Conservation (phyloP, 441 rosid species). For the Adansonia rubrostipa region DNA sequence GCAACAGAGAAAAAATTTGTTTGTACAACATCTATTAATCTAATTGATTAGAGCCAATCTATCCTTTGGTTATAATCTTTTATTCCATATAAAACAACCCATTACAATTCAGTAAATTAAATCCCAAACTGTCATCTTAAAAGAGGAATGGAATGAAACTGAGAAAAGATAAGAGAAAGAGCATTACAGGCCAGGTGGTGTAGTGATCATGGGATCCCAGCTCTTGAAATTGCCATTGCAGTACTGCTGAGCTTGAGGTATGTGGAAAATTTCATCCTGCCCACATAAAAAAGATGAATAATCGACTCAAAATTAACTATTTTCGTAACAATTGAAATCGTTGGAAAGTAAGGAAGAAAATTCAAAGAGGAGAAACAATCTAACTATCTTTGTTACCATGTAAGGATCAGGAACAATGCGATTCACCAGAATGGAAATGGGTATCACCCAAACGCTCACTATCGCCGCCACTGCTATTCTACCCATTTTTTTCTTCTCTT, state of each 20-base stretch:
- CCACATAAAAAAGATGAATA: constrained; percentile 14
- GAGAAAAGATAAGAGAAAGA: constrained; percentile 8
- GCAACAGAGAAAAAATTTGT: neutral
- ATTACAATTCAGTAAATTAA: neutral
- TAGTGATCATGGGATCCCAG: constrained; percentile 98
- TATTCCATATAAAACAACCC: neutral
- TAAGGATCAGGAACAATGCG: constrained; percentile 73
- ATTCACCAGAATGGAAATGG: constrained; percentile 65
- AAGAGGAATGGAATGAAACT: neutral
- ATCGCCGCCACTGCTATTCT: constrained; percentile 60
- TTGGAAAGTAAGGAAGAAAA: constrained; percentile 17
- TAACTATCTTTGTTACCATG: constrained; percentile 52
- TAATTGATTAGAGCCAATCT: neutral
- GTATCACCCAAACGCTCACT: constrained; percentile 72
- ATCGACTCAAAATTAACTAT: neutral
- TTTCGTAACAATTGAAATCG: neutral
- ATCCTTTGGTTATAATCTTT: neutral
- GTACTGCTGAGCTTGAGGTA: constrained; percentile 84
- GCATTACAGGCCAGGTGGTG: constrained; percentile 90
- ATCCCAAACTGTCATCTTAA: constrained; percentile 10
- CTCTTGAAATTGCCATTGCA: constrained; percentile 75
- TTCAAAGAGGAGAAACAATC: constrained; percentile 3
- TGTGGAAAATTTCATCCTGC: constrained; percentile 94
- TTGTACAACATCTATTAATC: neutral
- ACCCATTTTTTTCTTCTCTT: constrained; percentile 52